A percentile compares a stretch with the other conserved stretches of the same genome.
Evolutionary conservation across 2,329 filamentous ascomycete species (phyloP).

Genomic region (Purpureocillium lavendulum): DNA sequence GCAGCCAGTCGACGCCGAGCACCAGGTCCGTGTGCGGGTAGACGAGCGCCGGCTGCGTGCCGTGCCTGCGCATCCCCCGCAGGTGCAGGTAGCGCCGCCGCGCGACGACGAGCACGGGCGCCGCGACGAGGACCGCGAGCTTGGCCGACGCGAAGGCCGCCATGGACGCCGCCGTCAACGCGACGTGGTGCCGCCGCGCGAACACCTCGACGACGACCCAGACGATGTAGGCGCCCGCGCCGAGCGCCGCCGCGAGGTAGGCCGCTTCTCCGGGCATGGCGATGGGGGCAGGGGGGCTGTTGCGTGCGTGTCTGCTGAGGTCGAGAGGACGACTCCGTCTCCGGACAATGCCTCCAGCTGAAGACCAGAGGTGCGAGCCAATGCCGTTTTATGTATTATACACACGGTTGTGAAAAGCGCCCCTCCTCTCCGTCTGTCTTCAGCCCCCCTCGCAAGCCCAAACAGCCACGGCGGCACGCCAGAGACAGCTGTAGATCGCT

Average conservation of each 20-base stretch:
- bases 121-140: slow-evolving; percentile 4
- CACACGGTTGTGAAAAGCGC: too few relatives aligned
- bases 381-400: too few relatives aligned
- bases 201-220: slow-evolving; percentile 4
- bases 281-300: too few relatives aligned
- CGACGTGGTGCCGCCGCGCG: background rate
- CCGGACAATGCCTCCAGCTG: too few relatives aligned
- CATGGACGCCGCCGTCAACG: slow-evolving; percentile 1
- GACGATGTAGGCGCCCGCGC: slow-evolving; percentile 5
- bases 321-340: background rate
- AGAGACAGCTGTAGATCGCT: too few relatives aligned
- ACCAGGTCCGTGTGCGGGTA: slow-evolving; percentile 46
- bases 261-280: slow-evolving; percentile 3
- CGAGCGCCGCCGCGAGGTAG: slow-evolving; percentile 2
- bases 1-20: slow-evolving; percentile 41
- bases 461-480: too few relatives aligned
- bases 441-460: too few relatives aligned
- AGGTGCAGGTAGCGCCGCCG: slow-evolving; percentile 12
- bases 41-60: slow-evolving; percentile 34
- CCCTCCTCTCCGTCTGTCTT: too few relatives aligned
- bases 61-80: slow-evolving; percentile 26
- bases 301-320: background rate
- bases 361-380: too few relatives aligned
- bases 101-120: slow-evolving; percentile 7
- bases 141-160: slow-evolving; percentile 8